Evolutionary conservation across 345 rosid species (phyloP), one percentile per base, ranked within the genome.

Genomic region (Durio zibethinus): DNA sequence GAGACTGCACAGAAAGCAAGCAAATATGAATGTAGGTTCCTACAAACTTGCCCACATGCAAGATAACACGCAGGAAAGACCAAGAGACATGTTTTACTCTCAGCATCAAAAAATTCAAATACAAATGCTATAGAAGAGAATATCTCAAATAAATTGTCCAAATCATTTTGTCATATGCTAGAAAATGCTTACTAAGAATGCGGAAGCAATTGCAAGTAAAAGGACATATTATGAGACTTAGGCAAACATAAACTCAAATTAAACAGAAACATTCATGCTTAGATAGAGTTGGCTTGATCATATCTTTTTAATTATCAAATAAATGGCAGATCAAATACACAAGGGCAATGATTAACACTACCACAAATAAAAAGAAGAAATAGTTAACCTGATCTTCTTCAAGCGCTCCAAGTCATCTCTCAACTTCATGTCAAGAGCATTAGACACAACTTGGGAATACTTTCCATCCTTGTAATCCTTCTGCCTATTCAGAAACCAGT

Each of bases 401-500:
- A 94, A 85, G 45, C 98, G 88, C 85, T 94, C 98, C 65, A 94
- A 86, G 88, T 94, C 98, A 85, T 94, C 98, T 77, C 98, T 94
- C 82, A 94, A 83, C 86, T 94, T 94, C 97, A 94, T 94, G 89
- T 92, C 97, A 53, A 94, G 82, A 1, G 94, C 98, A 62, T 94
- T 94, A 36, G 97, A 94, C 73, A 94, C 93, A 77, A 94, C 97
- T 78, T 94, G 97, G 56, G 93, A 90, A 48, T 84, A 91, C 83
- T 91, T 94, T 0, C 97, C 97, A 20, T 94, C 98, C 68, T 91
- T 94, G 89, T 94, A 91, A 45, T 92, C 98, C 85, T 94, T 94
- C 84, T 94, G 95, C 80, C 97, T 91, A 77, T 94, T 94, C 83
- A 94, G 82, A 78, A 94, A 92, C 97, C 97, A 94, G 78, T 94